Evolutionary conservation across 768 basidiomycete species (phyloP).

Genomic region (Leccinum disarticulatum): DNA sequence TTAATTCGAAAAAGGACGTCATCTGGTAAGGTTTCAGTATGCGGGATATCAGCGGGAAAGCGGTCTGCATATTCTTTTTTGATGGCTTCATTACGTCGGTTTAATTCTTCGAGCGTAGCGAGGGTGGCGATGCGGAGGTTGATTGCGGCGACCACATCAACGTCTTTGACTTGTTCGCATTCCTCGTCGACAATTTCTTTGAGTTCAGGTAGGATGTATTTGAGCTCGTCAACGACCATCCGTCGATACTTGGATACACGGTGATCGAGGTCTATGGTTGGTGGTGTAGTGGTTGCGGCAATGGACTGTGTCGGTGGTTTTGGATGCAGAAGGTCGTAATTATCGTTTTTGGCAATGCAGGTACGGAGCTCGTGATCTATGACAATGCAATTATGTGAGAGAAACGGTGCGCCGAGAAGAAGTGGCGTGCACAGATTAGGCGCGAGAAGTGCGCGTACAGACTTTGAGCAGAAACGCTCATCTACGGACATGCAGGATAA

Average conservation of each 20-base stretch:
- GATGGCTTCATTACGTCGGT: too few species aligned
- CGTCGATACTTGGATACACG: not conserved
- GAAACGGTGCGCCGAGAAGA: not conserved
- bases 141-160: too few species aligned
- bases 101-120: too few species aligned
- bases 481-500: not conserved
- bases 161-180: not conserved
- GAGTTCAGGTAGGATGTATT: not conserved
- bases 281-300: too few species aligned
- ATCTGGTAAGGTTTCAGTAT: too few species aligned
- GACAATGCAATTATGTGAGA: not conserved
- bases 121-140: too few species aligned
- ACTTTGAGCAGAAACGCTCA: not conserved
- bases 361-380: not conserved
- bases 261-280: not conserved
- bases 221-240: not conserved
- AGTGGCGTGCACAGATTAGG: not conserved
- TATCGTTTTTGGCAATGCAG: not conserved
- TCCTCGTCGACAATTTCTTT: not conserved
- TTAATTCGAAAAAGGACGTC: too few species aligned
- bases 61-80: too few species aligned
- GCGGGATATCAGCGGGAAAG: too few species aligned
- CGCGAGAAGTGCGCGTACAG: not conserved
- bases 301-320: not conserved
- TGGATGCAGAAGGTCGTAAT: not conserved